These are phyloP conservation scores for Volvariella volvacea DNA, from an alignment of 1,284 basidiomycete species.

Conservation along the genomic window DNA sequence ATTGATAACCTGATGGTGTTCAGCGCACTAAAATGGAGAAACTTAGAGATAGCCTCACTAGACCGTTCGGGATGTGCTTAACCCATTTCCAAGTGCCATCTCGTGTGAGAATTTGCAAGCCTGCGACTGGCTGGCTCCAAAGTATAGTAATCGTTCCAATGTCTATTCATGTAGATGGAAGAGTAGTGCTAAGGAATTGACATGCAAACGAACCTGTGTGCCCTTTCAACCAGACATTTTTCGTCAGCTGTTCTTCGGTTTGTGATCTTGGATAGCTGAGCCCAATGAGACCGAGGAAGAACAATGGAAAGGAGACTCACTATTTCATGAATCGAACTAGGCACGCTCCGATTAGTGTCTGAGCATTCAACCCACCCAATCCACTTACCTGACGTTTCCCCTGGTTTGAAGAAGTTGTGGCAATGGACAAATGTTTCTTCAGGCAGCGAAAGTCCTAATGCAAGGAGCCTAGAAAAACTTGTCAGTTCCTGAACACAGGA, in stretches of 20 bases:
- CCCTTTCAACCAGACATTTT: slow-evolving; percentile 57
- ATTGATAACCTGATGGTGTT: slow-evolving; percentile 26
- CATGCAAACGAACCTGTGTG: slow-evolving; percentile 49
- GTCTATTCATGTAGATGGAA: slow-evolving; percentile 28
- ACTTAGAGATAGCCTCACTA: slow-evolving; percentile 4
- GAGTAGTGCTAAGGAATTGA: no score
- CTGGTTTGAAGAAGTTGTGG: slow-evolving; percentile 38
- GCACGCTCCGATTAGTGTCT: background rate
- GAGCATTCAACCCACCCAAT: background rate
- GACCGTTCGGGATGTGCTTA: slow-evolving; percentile 11
- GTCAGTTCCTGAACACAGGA: background rate
- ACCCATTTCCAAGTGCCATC: slow-evolving; percentile 12
- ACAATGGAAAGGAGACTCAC: slow-evolving; percentile 19
- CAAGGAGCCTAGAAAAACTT: slow-evolving; percentile 38
- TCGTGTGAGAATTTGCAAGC: slow-evolving; percentile 9
- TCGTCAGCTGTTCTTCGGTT: slow-evolving; percentile 49
- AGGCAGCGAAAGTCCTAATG: slow-evolving; percentile 52
- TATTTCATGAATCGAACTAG: slow-evolving; percentile 54
- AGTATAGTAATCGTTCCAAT: slow-evolving; percentile 17
- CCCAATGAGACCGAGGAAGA: background rate
- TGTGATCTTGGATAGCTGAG: slow-evolving; percentile 28
- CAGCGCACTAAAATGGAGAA: background rate
- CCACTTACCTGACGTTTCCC: slow-evolving; percentile 40
- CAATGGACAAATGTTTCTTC: slow-evolving; percentile 47
- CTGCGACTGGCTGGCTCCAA: slow-evolving; percentile 10